Conservation (phyloP, 495 filamentous ascomycete species). For the Xylaria grammica region DNA sequence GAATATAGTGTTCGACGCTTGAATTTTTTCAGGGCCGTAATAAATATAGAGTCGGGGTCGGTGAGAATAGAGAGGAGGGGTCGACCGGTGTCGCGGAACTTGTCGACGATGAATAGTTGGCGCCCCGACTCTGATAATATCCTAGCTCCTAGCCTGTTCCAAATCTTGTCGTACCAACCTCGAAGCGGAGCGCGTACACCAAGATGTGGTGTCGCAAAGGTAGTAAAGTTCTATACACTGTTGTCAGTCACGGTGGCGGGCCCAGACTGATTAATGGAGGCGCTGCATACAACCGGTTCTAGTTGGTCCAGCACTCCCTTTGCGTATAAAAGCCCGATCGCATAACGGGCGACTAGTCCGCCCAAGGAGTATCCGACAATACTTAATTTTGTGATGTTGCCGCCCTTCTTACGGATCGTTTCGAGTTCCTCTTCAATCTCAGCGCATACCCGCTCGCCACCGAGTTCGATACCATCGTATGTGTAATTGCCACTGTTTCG, state of each 20-base stretch:
- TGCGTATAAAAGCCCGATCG: constrained; percentile 80
- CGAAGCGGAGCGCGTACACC: constrained; percentile 78
- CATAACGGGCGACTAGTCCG: constrained; percentile 85
- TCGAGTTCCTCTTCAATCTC: constrained; percentile 87
- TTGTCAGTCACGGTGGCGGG: constrained; percentile 28
- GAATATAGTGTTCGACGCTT: constrained; percentile 75
- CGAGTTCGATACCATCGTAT: constrained; percentile 92
- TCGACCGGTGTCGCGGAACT: constrained; percentile 78
- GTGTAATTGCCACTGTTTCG: constrained; percentile 83
- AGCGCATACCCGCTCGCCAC: constrained; percentile 83
- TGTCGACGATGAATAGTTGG: constrained; percentile 87
- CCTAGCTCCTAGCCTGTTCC: constrained; percentile 79
- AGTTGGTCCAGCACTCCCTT: constrained; percentile 79
- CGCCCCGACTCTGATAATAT: constrained; percentile 80
- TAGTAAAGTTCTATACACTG: constrained; percentile 77
- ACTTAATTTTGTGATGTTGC: constrained; percentile 78
- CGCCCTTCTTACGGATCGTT: constrained; percentile 65
- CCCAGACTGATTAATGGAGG: background rate
- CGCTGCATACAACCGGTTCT: constrained; percentile 68
- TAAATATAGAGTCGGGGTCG: constrained; percentile 85
- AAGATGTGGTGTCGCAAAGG: constrained; percentile 89
- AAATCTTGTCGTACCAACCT: constrained; percentile 70
- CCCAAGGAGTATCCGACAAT: constrained; percentile 90
- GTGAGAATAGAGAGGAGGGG: constrained; percentile 82
- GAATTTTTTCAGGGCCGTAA: constrained; percentile 76